phyloP scores from a whole-genome alignment of 306 rosid species.

The Quercus gilva region DNA sequence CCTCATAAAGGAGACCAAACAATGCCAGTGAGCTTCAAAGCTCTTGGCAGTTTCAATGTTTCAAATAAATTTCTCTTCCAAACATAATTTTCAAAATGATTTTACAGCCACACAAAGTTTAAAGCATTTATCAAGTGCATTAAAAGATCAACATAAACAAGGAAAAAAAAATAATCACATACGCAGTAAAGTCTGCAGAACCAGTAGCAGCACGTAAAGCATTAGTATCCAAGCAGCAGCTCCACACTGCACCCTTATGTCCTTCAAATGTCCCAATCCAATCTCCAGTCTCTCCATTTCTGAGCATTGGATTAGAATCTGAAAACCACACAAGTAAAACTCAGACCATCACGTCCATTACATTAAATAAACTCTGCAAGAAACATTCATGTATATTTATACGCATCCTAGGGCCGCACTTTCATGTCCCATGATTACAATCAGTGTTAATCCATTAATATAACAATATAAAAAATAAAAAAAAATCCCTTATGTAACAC shows the following conservation, averaged over 20 bases:
- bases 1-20: too few species aligned
- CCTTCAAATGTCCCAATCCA: constrained; percentile 99
- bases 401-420: not conserved
- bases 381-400: not conserved
- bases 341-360: not conserved
- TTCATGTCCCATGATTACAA: not conserved
- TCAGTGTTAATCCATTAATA: not conserved
- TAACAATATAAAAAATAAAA: not conserved
- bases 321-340: constrained; percentile 5
- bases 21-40: too few species aligned
- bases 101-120: not conserved
- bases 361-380: not conserved
- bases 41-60: not conserved
- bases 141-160: not conserved
- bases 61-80: not conserved
- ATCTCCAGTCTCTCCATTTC: constrained; percentile 98
- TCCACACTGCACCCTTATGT: constrained; percentile 99
- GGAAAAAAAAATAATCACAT: constrained; percentile 19
- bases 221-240: constrained; percentile 93
- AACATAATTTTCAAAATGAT: not conserved
- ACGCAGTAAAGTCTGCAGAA: constrained; percentile 97
- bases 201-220: constrained; percentile 96
- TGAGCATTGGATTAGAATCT: constrained; percentile 97
- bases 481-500: too few species aligned
- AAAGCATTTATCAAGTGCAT: not conserved